Evolutionary conservation across 148 eudicot genomes (phyloP).

Genomic region (Rhododendron mucronatum): DNA sequence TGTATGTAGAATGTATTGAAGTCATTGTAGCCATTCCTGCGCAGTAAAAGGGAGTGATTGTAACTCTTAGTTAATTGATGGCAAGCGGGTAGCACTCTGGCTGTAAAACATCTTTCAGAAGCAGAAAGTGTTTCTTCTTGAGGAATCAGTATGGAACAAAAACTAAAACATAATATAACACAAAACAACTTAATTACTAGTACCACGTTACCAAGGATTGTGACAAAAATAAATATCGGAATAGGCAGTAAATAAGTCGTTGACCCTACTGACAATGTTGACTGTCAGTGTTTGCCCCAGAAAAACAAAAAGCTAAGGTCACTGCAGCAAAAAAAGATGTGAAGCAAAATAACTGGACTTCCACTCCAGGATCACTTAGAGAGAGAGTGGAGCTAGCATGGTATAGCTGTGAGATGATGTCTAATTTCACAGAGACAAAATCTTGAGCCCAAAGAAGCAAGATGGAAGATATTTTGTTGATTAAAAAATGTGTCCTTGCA

Average conservation of each 20-base stretch:
- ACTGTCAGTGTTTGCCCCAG: not conserved
- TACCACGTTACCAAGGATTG: not conserved
- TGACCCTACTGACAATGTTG: not conserved
- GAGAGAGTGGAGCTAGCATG: not conserved
- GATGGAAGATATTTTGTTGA: not conserved
- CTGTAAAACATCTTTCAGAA: not conserved
- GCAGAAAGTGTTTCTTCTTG: not conserved
- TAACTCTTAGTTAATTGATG: not conserved
- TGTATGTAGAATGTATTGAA: slow-evolving; percentile 99
- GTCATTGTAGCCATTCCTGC: slow-evolving; percentile 99
- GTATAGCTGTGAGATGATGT: not conserved
- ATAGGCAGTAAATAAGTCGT: not conserved
- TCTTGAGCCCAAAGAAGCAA: not conserved
- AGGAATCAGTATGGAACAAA: not conserved
- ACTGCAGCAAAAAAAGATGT: not conserved
- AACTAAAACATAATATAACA: not conserved
- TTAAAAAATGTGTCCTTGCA: not conserved
- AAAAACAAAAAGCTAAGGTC: not conserved
- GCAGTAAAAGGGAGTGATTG: slow-evolving; percentile 15
- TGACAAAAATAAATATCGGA: not conserved
- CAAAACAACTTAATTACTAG: not conserved
- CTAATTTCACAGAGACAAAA: not conserved
- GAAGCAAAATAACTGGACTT: not conserved
- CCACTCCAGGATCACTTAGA: not conserved
- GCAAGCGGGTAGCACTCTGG: not conserved